Evolutionary conservation across 345 rosid species (phyloP), one percentile per base, ranked within the genome.

Genomic region (Dipteronia sinensis): DNA sequence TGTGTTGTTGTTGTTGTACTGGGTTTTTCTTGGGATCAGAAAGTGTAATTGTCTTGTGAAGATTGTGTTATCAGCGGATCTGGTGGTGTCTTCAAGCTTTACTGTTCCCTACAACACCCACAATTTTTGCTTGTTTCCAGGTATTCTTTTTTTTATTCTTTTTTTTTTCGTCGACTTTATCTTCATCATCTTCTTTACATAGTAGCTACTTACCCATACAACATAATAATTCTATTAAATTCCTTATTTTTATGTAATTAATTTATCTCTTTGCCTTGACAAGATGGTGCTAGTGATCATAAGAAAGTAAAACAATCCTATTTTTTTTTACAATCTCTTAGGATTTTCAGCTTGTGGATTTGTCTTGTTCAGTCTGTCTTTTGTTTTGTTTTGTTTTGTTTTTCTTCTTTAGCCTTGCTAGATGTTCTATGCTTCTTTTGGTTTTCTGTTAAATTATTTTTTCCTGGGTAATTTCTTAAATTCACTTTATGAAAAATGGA

Each of bases 31-130:
- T 83, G 88, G 89, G 91, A 86, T 86, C 85, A 74, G 76, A 75
- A 75, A 82, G 85, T 69, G 64, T 31, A 77, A n/a, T 80, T 62
- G 71, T 71, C 77, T 77, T 55, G 25, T 25, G 67, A 59, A 62
- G 73, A 77, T 80, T 76, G 81, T 77, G 79, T 38, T 72, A 76
- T 80, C 79, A 72, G 81, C 72, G 62, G 86, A 82, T 88, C 89
- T 25, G 83, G 80, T 74, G 80, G 80, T 85, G 85, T 76, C 63
- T 83, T 80, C 78, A 79, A 84, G 83, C 76, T 89, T 72, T 78
- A 78, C 80, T 88, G 88, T 86, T 82, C 87, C 88, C 93, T 77
- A 73, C 67, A 84, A 71, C 86, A 73, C 89, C 83, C 88, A 89
- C 92, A 85, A 67, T 73, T 73, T 75, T 71, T 86, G 55, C 82